These are phyloP conservation scores for Sarcomyxa edulis DNA, from an alignment of 768 basidiomycete genomes.

Conservation along the genomic window DNA sequence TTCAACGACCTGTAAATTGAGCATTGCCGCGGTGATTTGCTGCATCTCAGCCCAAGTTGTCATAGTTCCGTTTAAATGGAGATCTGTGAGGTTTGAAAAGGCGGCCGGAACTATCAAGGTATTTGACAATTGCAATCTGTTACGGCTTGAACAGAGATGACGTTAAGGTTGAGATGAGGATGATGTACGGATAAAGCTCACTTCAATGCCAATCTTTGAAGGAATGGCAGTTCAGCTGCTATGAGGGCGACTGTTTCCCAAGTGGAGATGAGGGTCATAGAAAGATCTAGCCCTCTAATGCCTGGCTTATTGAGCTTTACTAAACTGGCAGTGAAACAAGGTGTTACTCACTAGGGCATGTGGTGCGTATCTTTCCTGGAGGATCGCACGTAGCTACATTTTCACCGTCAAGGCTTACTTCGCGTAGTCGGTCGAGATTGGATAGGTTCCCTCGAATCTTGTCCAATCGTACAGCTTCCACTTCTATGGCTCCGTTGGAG, in stretches of 20 bases:
- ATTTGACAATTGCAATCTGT: constrained; percentile 48
- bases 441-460: constrained; percentile 71
- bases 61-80: constrained; percentile 72
- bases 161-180: constrained; percentile 11
- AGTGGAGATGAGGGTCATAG: constrained; percentile 60
- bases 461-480: constrained; percentile 81
- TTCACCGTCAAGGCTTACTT: constrained; percentile 76
- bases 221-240: constrained; percentile 47
- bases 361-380: constrained; percentile 44
- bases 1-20: constrained; percentile 51
- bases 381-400: constrained; percentile 47
- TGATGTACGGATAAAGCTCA: constrained; percentile 33
- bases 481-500: constrained; percentile 75
- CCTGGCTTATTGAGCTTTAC: constrained; percentile 36
- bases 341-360: constrained; percentile 61
- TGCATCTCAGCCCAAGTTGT: constrained; percentile 68
- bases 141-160: constrained; percentile 44
- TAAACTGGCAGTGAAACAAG: constrained; percentile 6
- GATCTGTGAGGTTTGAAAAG: constrained; percentile 51
- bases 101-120: constrained; percentile 26
- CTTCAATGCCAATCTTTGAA: constrained; percentile 76
- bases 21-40: constrained; percentile 45
- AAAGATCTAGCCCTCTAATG: constrained; percentile 77
- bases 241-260: constrained; percentile 73
- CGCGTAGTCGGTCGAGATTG: constrained; percentile 59